Conservation (phyloP, 768 basidiomycete species). For the Leucocoprinus birnbaumii region DNA sequence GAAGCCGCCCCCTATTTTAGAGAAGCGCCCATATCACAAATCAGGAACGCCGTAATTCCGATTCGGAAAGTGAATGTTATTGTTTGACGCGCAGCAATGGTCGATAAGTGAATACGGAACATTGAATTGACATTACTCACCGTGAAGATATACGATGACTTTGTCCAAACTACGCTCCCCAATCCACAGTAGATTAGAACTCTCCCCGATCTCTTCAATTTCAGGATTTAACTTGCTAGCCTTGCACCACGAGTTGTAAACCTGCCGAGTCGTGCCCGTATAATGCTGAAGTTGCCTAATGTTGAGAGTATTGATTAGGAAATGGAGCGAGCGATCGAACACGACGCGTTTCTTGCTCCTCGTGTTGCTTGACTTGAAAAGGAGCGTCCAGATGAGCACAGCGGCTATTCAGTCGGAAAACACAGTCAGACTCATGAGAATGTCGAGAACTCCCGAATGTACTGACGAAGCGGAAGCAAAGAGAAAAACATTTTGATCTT, state of each 20-base stretch:
- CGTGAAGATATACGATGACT: conserved; percentile 18
- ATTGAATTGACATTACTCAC: conserved; percentile 3
- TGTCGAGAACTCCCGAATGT: too few species aligned
- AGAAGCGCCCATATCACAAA: not conserved
- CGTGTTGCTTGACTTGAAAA: conserved; percentile 5
- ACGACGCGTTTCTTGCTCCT: conserved; percentile 8
- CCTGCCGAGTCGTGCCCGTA: not conserved
- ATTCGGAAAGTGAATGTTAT: not conserved
- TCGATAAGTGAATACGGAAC: not conserved
- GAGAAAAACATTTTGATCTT: conserved; percentile 4
- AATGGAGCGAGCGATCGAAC: conserved; percentile 1
- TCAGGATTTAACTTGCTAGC: not conserved
- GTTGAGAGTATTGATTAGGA: not conserved
- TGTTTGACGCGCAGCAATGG: not conserved
- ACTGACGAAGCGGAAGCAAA: conserved; percentile 11
- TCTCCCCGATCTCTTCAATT: conserved; percentile 14
- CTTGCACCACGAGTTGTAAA: not conserved
- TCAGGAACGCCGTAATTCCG: not conserved
- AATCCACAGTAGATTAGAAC: conserved; percentile 15
- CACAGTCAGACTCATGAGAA: not conserved
- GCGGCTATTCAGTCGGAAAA: not conserved
- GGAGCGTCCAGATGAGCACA: conserved; percentile 2
- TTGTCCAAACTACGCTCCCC: conserved; percentile 16
- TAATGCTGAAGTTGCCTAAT: conserved; percentile 1
- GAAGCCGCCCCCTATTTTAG: conserved; percentile 15